Percentiles rank a stretch among this genome's conserved stretches.
phyloP scores from a whole-genome alignment of 495 filamentous ascomycete species.

The Trichoderma virens region DNA sequence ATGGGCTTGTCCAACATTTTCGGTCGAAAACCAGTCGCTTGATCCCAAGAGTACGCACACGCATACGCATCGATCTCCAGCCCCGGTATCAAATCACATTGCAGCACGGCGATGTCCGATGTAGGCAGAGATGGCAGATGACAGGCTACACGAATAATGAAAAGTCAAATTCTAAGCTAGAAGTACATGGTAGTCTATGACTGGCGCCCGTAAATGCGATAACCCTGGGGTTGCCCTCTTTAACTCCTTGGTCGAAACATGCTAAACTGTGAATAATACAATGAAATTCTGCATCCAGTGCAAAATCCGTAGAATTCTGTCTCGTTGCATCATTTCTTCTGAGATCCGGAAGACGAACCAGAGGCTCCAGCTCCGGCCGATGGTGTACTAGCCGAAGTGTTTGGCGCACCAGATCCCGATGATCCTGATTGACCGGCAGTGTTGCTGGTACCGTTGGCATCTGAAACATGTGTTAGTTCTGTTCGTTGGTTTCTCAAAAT shows the following conservation, averaged over 20 bases:
- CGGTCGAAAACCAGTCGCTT: neutral
- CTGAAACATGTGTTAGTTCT: neutral
- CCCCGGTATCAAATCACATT: neutral
- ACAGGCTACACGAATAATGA: neutral
- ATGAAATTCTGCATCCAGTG: neutral
- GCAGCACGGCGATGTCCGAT: neutral
- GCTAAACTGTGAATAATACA: neutral
- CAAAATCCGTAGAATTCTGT: too few species aligned
- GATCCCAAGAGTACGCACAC: neutral
- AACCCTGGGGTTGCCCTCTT: neutral
- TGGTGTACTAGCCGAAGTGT: neutral
- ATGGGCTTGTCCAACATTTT: neutral
- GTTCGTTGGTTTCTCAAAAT: neutral
- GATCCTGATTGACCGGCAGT: neutral
- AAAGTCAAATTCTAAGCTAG: neutral
- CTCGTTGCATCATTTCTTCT: neutral
- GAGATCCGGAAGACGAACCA: neutral
- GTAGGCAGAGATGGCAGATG: neutral
- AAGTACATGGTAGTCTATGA: neutral
- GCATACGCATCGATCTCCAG: neutral
- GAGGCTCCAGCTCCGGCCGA: neutral
- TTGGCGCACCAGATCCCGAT: neutral
- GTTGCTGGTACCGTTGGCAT: neutral
- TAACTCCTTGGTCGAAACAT: too few species aligned
- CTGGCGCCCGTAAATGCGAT: neutral